Evolutionary conservation across 2,329 filamentous ascomycete genomes (phyloP).

Genomic region (Aspergillus flavus): DNA sequence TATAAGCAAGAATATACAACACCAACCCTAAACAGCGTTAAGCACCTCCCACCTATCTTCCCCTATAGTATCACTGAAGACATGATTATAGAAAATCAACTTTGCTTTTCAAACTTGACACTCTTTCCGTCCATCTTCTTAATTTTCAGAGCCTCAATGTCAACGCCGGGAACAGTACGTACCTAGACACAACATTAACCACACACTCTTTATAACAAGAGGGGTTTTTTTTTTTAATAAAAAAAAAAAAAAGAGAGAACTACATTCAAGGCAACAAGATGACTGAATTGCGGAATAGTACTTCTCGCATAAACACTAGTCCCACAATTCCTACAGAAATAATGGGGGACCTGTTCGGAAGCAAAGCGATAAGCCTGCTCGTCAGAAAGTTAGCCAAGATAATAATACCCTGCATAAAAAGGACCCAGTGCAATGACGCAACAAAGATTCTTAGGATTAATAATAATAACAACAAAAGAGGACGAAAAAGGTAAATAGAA

Average conservation of each 20-base stretch:
- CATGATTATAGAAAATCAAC: neutral
- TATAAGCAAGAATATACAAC: neutral
- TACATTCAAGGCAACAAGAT: slow-evolving; percentile 34
- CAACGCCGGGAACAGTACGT: slow-evolving; percentile 28
- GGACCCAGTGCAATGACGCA: neutral
- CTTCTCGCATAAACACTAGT: slow-evolving; percentile 30
- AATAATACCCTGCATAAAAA: too few species aligned
- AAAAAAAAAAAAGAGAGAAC: slow-evolving; percentile 6
- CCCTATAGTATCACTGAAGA: neutral
- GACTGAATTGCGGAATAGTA: slow-evolving; percentile 19
- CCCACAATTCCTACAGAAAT: slow-evolving; percentile 35
- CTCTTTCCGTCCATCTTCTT: slow-evolving; percentile 23
- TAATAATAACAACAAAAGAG: neutral
- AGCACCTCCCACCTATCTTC: neutral
- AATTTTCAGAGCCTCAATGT: slow-evolving; percentile 29
- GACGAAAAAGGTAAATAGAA: neutral
- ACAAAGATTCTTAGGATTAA: neutral
- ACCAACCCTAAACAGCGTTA: neutral
- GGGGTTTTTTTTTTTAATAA: too few species aligned
- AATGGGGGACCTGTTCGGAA: slow-evolving; percentile 28
- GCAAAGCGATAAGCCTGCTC: slow-evolving; percentile 31
- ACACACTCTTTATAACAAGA: neutral
- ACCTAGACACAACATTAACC: slow-evolving; percentile 17
- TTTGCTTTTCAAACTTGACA: neutral
- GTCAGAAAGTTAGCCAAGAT: too few species aligned